Percentiles rank a stretch among this genome's conserved stretches.
These are phyloP conservation scores for Termitomyces eurrhizus DNA, from an alignment of 768 basidiomycete genomes.

Conservation along the genomic window DNA sequence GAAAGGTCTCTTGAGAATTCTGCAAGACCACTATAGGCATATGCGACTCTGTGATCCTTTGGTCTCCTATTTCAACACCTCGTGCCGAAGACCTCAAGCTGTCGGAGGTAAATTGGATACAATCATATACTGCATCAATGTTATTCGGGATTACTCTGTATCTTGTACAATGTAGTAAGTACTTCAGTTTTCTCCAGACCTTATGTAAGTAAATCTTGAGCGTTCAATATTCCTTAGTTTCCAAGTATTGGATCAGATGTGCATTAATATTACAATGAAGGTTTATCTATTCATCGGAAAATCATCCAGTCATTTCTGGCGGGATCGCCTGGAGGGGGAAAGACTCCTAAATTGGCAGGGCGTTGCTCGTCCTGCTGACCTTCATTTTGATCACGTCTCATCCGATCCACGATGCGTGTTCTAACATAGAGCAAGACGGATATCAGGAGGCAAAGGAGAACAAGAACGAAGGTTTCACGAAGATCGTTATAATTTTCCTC, in stretches of 20 bases:
- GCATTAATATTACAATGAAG: constrained; percentile 16
- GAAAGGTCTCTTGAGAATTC: neutral
- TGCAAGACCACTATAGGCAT: too few species aligned
- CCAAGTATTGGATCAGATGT: neutral
- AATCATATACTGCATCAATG: neutral
- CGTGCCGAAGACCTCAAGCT: neutral
- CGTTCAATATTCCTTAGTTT: neutral
- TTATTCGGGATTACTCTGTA: neutral
- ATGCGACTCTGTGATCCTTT: neutral
- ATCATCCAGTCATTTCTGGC: constrained; percentile 66
- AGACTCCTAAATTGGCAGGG: constrained; percentile 42
- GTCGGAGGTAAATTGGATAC: neutral
- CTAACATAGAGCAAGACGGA: constrained; percentile 76
- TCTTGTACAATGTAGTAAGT: neutral
- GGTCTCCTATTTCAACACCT: neutral
- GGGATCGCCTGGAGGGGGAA: constrained; percentile 62
- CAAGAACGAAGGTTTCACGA: constrained; percentile 74
- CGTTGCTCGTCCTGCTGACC: constrained; percentile 40
- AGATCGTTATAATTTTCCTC: constrained; percentile 71
- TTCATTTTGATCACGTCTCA: constrained; percentile 57
- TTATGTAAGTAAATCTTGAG: neutral
- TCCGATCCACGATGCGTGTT: constrained; percentile 70
- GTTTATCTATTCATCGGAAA: constrained; percentile 37
- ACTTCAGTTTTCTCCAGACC: too few species aligned
- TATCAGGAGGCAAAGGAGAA: constrained; percentile 68